Evolutionary conservation across 2,329 filamentous ascomycete genomes (phyloP).

Genomic region (Fusarium circinatum): DNA sequence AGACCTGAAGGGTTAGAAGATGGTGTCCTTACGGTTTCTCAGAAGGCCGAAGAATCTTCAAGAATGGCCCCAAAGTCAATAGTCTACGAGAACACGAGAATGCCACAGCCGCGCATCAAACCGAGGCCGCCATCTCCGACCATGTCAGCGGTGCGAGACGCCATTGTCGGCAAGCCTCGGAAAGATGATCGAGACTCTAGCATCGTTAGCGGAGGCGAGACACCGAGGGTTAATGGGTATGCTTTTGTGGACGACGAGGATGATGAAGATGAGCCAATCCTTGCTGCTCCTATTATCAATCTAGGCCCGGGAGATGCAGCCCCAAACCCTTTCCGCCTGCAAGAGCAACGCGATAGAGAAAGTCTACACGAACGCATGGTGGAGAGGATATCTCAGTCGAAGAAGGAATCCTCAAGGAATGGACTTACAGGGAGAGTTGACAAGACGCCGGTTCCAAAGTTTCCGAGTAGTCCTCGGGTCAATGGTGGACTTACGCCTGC

Average conservation of each 20-base stretch:
- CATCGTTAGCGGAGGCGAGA: slow-evolving; percentile 69
- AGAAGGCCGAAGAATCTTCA: slow-evolving; percentile 76
- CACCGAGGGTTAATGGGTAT: slow-evolving; percentile 92
- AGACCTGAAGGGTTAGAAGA: slow-evolving; percentile 72
- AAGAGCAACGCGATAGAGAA: slow-evolving; percentile 79
- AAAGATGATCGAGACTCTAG: slow-evolving; percentile 69
- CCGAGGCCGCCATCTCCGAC: slow-evolving; percentile 78
- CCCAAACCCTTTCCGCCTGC: slow-evolving; percentile 84
- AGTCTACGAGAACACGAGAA: slow-evolving; percentile 84
- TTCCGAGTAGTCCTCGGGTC: slow-evolving; percentile 72
- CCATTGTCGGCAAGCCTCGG: slow-evolving; percentile 78
- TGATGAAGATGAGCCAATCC: slow-evolving; percentile 50
- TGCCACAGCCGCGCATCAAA: slow-evolving; percentile 63
- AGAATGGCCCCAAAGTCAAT: slow-evolving; percentile 81
- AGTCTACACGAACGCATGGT: slow-evolving; percentile 87
- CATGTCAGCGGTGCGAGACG: slow-evolving; percentile 83
- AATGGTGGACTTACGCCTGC: slow-evolving; percentile 75
- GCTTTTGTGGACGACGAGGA: slow-evolving; percentile 89
- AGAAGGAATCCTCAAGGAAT: slow-evolving; percentile 68
- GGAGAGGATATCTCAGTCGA: slow-evolving; percentile 79
- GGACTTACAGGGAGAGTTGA: slow-evolving; percentile 69
- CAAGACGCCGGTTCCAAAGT: slow-evolving; percentile 73
- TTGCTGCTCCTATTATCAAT: slow-evolving; percentile 58
- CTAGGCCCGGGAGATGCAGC: slow-evolving; percentile 69
- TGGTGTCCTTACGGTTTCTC: slow-evolving; percentile 68